phyloP scores from a whole-genome alignment of 805 yeast genomes.

The Cyberlindnera petersonii region DNA sequence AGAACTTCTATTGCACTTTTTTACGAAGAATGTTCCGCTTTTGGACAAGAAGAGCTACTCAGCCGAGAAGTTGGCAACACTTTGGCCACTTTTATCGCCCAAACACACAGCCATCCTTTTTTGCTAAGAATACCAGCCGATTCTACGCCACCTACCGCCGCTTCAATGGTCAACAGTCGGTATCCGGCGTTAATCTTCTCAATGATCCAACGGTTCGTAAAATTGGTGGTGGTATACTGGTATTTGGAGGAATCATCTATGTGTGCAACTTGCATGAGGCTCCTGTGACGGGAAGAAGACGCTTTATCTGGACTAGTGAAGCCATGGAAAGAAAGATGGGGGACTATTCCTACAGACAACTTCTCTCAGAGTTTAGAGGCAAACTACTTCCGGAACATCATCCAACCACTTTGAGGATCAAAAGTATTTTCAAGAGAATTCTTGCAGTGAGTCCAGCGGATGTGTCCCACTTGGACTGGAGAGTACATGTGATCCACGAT shows the following conservation, averaged over 20 bases:
- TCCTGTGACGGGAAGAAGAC: slow-evolving; percentile 68
- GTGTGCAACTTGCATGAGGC: slow-evolving; percentile 67
- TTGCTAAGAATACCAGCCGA: slow-evolving; percentile 9
- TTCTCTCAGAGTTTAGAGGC: slow-evolving; percentile 49
- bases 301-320: slow-evolving; percentile 70
- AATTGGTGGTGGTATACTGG: slow-evolving; percentile 32
- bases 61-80: neutral
- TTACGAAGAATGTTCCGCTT: slow-evolving; percentile 2
- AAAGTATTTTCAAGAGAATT: slow-evolving; percentile 59
- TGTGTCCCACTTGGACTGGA: slow-evolving; percentile 52
- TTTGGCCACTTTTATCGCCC: slow-evolving; percentile 11
- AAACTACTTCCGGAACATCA: slow-evolving; percentile 57
- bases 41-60: neutral
- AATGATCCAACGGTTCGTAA: slow-evolving; percentile 30
- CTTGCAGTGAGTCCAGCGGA: slow-evolving; percentile 50
- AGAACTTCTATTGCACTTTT: too few relatives aligned
- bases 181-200: slow-evolving; percentile 10
- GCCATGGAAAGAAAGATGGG: slow-evolving; percentile 64
- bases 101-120: slow-evolving; percentile 8
- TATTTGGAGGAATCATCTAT: slow-evolving; percentile 36
- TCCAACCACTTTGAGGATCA: slow-evolving; percentile 55
- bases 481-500: slow-evolving; percentile 72
- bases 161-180: slow-evolving; percentile 29
- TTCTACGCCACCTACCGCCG: slow-evolving; percentile 38
- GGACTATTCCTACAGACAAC: slow-evolving; percentile 55